phyloP scores from a whole-genome alignment of 768 basidiomycete genomes.

The Termitomyces sp. region DNA sequence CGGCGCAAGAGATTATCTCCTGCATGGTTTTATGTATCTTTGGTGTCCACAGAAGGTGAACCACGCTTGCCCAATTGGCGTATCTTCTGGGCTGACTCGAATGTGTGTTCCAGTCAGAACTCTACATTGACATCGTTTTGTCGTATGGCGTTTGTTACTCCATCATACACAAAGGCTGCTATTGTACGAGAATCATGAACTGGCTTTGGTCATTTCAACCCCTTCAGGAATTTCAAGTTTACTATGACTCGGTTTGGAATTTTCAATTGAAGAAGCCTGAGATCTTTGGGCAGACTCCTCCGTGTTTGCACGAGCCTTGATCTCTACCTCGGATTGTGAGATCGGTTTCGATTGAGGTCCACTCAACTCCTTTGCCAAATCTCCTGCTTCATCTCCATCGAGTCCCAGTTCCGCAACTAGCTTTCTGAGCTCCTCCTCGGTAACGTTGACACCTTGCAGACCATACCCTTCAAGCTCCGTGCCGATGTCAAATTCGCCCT shows the following conservation, averaged over 20 bases:
- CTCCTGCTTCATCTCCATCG: conserved; percentile 70
- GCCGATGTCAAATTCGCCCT: conserved; percentile 57
- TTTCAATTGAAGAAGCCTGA: neutral
- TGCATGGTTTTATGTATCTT: neutral
- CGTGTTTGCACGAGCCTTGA: neutral
- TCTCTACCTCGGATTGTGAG: neutral
- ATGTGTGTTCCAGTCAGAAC: conserved; percentile 22
- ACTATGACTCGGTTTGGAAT: neutral
- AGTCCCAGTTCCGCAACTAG: conserved; percentile 74
- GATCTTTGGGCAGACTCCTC: neutral
- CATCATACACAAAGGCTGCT: neutral
- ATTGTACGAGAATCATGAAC: neutral
- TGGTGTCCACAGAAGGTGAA: neutral
- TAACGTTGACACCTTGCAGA: conserved; percentile 71
- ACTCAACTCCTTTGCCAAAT: conserved; percentile 62
- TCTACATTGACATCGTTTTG: conserved; percentile 13
- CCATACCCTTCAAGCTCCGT: conserved; percentile 66
- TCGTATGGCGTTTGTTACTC: neutral
- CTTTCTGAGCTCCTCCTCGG: conserved; percentile 66
- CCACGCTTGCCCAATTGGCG: conserved; percentile 56
- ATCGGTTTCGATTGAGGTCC: conserved; percentile 12
- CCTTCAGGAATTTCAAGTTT: neutral
- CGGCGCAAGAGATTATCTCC: neutral
- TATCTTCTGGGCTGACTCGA: conserved; percentile 38
- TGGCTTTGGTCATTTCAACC: neutral